Evolutionary conservation across 208 protist species (phyloP).

Genomic region (Acanthamoeba castellanii): DNA sequence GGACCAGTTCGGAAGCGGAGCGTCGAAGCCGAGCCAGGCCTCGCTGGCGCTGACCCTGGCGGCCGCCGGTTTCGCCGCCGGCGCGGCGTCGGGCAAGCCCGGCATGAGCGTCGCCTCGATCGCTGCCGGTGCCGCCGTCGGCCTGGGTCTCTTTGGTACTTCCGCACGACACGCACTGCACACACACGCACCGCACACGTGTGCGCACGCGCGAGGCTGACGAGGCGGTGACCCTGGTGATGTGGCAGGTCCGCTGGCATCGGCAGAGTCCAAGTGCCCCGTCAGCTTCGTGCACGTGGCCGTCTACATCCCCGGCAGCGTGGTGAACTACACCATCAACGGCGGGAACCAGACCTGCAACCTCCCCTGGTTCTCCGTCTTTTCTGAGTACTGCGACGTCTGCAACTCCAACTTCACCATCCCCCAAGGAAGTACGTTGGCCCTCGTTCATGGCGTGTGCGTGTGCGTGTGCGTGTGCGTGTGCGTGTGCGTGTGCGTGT

Average conservation of each 20-base stretch:
- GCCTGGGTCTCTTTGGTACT: neutral
- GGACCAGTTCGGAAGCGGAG: neutral
- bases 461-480: neutral
- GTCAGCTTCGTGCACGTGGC: neutral
- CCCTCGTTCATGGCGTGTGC: neutral
- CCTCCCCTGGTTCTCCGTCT: neutral
- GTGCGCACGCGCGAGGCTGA: no score
- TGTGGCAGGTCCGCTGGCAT: neutral
- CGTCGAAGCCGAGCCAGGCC: no score
- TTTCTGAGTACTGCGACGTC: neutral
- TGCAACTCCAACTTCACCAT: neutral
- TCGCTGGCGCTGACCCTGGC: neutral
- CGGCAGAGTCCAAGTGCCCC: neutral
- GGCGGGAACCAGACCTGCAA: neutral
- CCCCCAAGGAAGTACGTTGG: neutral
- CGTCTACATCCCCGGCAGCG: neutral
- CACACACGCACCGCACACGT: no score
- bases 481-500: no score
- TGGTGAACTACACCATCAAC: neutral
- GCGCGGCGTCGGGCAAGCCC: neutral
- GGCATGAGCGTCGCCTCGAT: neutral
- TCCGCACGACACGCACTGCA: no score
- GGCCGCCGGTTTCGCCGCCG: neutral
- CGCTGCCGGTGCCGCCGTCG: neutral
- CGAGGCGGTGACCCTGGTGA: no score